A percentile compares a stretch with the other conserved stretches of the same genome.
phyloP scores from a whole-genome alignment of 2,329 filamentous ascomycete genomes.

The Beauveria sp. region DNA sequence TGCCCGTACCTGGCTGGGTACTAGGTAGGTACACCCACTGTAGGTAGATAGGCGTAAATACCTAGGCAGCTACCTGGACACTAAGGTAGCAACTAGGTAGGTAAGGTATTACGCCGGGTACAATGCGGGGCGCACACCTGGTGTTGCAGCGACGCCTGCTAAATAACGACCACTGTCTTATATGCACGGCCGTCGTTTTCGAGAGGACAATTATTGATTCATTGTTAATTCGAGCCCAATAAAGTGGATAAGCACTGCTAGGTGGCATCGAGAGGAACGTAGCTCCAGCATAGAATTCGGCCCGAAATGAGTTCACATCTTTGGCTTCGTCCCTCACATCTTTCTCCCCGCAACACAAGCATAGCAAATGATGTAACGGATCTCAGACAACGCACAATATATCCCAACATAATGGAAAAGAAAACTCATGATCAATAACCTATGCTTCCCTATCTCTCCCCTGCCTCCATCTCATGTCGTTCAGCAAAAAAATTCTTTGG shows the following conservation, averaged over 20 bases:
- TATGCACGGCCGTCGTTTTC: no score
- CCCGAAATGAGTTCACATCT: neutral
- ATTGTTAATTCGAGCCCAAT: no score
- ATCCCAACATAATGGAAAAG: neutral
- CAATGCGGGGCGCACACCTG: neutral
- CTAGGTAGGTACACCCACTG: no score
- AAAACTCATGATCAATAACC: neutral
- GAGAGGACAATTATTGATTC: no score
- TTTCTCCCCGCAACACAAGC: neutral
- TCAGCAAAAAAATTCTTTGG: neutral
- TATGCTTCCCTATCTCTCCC: neutral
- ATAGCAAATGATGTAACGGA: neutral
- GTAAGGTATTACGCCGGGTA: neutral
- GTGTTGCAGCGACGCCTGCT: no score
- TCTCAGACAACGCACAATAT: neutral
- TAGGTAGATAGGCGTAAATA: no score
- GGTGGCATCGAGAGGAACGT: neutral
- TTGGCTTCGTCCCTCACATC: neutral
- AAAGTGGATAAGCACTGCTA: neutral
- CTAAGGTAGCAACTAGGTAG: no score
- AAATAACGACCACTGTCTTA: no score
- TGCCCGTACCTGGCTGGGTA: no score
- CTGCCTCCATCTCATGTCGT: neutral
- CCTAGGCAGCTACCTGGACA: no score
- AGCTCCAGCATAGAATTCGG: neutral